A percentile compares a stretch with the other conserved stretches of the same genome.
phyloP scores from a whole-genome alignment of 2,329 filamentous ascomycete genomes.

The Arthrobotrys megalospora region DNA sequence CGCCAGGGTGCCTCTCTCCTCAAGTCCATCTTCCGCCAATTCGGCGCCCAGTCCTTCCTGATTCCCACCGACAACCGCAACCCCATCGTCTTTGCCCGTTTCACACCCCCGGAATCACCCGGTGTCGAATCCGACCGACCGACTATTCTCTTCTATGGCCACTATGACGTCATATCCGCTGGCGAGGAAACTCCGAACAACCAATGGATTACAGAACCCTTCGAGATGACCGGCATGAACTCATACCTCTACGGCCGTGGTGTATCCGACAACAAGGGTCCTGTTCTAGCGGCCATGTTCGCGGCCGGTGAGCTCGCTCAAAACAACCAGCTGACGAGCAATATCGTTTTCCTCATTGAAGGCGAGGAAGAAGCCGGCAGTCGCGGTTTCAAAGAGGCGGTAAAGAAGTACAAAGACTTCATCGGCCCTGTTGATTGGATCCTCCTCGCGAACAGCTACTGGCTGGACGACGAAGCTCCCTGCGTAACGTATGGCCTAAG shows the following conservation, averaged over 20 bases:
- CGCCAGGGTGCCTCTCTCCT: slow-evolving; percentile 92
- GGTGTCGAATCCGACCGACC: slow-evolving; percentile 73
- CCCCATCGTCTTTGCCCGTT: slow-evolving; percentile 92
- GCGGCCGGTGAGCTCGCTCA: slow-evolving; percentile 91
- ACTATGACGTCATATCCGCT: slow-evolving; percentile 96
- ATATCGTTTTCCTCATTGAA: slow-evolving; percentile 94
- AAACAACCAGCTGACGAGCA: slow-evolving; percentile 85
- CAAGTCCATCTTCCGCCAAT: slow-evolving; percentile 88
- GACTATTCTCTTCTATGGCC: slow-evolving; percentile 95
- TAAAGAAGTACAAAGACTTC: slow-evolving; percentile 82
- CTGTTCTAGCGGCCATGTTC: slow-evolving; percentile 92
- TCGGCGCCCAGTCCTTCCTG: slow-evolving; percentile 91
- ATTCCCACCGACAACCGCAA: slow-evolving; percentile 87
- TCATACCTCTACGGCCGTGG: slow-evolving; percentile 95
- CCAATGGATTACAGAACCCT: slow-evolving; percentile 89
- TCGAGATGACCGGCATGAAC: slow-evolving; percentile 88
- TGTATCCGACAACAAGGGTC: slow-evolving; percentile 98
- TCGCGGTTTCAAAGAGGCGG: slow-evolving; percentile 86
- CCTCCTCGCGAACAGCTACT: slow-evolving; percentile 96
- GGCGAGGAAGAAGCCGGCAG: slow-evolving; percentile 97
- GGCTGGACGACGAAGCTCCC: slow-evolving; percentile 95
- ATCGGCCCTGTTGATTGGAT: slow-evolving; percentile 96
- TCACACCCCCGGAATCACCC: slow-evolving; percentile 75
- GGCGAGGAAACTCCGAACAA: slow-evolving; percentile 74
- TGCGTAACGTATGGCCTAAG: slow-evolving; percentile 95